Conservation (phyloP, 2,329 filamentous ascomycete genomes). For the Teratosphaeria gauchensis region DNA sequence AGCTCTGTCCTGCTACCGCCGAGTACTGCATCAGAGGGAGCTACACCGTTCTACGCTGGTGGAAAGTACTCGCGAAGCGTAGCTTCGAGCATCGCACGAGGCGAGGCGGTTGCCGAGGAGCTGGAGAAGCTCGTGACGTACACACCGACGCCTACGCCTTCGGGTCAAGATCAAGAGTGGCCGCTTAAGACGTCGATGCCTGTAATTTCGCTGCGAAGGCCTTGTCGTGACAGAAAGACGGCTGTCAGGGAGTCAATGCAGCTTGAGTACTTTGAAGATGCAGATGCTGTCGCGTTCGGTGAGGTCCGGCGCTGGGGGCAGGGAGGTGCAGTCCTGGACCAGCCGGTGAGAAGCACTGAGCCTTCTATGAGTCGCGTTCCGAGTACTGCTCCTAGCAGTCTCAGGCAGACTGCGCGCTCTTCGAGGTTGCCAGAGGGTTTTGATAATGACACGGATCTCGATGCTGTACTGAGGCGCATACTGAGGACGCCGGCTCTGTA, state of each 20-base stretch:
- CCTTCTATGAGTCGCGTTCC: neutral
- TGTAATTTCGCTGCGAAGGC: neutral
- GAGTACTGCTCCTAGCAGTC: neutral
- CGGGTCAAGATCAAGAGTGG: neutral
- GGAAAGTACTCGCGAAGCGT: neutral
- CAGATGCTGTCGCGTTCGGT: neutral
- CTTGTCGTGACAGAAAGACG: neutral
- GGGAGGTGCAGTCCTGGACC: neutral
- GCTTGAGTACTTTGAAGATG: neutral
- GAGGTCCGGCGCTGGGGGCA: neutral
- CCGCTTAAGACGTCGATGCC: neutral
- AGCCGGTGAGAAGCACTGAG: neutral
- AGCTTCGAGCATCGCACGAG: constrained; percentile 2
- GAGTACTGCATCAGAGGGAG: neutral
- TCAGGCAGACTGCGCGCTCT: neutral
- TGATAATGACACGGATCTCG: neutral
- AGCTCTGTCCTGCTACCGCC: neutral
- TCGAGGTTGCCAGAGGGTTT: neutral
- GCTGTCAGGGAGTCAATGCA: neutral
- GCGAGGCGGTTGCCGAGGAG: constrained; percentile 3
- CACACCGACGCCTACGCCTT: neutral
- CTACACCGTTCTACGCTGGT: neutral
- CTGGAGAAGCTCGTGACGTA: constrained; percentile 2
- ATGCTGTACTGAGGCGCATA: neutral
- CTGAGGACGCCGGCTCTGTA: neutral